Evolutionary conservation across 805 yeast genomes (phyloP), one percentile per base, ranked within the genome.

Genomic region (Yarrowia porcina): DNA sequence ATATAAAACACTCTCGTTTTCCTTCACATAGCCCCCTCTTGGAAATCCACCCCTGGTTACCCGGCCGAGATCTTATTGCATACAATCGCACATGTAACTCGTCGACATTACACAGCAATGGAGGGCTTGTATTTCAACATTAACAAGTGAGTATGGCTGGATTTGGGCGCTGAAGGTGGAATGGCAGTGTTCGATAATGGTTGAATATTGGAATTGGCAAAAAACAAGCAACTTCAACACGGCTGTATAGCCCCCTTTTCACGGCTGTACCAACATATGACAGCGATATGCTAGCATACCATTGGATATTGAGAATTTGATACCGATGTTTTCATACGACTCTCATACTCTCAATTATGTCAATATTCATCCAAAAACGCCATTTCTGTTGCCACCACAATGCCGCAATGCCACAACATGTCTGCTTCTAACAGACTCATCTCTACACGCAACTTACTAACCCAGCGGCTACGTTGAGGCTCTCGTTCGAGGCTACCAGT

Each of bases 81-180:
- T 52, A 18, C 59, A 52, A 33, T 52, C 44, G 42, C 44, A 52
- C 57, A 49, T 49, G 59, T 21, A 52, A 23, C 59, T 52, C 42
- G 59, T 52, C 59, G 44, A 52, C 59, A 32, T 33, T 36, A 52
- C 59, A 52, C 63, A 35, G 47, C 65, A 63, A 93, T 93, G 99
- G 98, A 94, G 74, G 97, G 97, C 27, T 81, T 93, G 56, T 90
- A 81, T 75, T 94, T 94, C 79, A 94, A 94, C 78, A 81, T 91
- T 66, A 92, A 93, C 72, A 79, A 79, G 76, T 73, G 73, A 57
- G 75, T 69, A 45, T 5, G 12, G 17, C 13, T 3, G 20, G 11
- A 20, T 5, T 13, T 38, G 35, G 33, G 12, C 13, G 38, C 1
- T 8, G 15, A 33, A 4, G 30, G 20, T 3, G n/a, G 35, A 0